phyloP scores from a whole-genome alignment of 257 asterid genomes.

The Euphrasia confusa region DNA sequence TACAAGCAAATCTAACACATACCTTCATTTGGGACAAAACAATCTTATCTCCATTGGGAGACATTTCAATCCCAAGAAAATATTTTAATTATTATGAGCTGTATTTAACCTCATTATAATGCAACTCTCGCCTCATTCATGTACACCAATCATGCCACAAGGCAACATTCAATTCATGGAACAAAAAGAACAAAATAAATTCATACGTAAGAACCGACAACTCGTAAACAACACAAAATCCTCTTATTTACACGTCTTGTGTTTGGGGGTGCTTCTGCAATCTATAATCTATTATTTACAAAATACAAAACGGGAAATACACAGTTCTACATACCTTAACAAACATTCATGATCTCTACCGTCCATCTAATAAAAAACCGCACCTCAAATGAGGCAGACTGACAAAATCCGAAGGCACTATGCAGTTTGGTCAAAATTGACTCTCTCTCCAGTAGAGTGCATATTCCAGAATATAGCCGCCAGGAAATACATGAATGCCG shows the following conservation, averaged over 20 bases:
- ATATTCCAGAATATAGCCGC: conserved; percentile 67
- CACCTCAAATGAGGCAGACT: background rate
- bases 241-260: conserved; percentile 1
- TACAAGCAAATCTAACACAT: too few relatives aligned
- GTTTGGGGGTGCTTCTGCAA: background rate
- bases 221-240: too few relatives aligned
- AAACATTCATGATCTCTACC: background rate
- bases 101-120: too few relatives aligned
- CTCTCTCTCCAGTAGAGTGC: conserved; percentile 82
- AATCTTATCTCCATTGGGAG: too few relatives aligned
- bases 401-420: conserved; percentile 22
- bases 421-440: conserved; percentile 58
- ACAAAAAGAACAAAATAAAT: too few relatives aligned
- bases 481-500: conserved; percentile 65
- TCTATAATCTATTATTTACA: background rate
- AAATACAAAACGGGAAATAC: background rate
- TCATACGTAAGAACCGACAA: too few relatives aligned
- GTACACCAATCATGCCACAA: too few relatives aligned
- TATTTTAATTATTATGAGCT: too few relatives aligned
- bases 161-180: too few relatives aligned
- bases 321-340: background rate
- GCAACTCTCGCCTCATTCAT: too few relatives aligned
- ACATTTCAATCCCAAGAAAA: too few relatives aligned
- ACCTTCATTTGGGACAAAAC: too few relatives aligned
- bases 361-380: background rate